These are phyloP conservation scores for Acacia acuminata DNA, from an alignment of 306 rosid genomes.

Conservation along the genomic window DNA sequence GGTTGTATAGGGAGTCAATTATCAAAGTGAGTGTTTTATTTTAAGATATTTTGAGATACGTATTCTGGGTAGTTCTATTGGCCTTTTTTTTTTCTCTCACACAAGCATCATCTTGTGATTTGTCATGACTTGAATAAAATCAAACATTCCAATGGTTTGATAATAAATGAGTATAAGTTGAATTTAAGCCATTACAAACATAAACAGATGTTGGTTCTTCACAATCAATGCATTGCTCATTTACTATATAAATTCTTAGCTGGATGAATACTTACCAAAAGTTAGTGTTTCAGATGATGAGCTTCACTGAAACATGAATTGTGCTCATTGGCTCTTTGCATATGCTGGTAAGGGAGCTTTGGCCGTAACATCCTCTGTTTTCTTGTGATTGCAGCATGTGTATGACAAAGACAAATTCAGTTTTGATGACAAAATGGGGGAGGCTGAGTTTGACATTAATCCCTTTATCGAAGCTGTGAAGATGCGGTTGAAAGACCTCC, in stretches of 20 bases:
- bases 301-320: background rate
- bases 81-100: background rate
- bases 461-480: constrained; percentile 50
- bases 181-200: background rate
- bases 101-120: background rate
- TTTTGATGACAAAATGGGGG: constrained; percentile 90
- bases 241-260: background rate
- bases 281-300: background rate
- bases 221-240: background rate
- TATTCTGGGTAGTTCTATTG: background rate
- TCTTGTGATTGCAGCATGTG: constrained; percentile 53
- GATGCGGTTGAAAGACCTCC: constrained; percentile 46
- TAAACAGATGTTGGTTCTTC: background rate
- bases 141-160: background rate
- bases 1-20: background rate
- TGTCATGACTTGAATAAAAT: background rate
- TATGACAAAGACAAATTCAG: constrained; percentile 74
- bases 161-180: background rate
- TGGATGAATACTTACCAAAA: background rate
- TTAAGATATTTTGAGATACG: background rate
- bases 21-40: background rate
- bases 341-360: background rate
- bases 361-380: background rate
- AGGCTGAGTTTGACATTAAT: constrained; percentile 66
- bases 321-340: background rate